These are phyloP conservation scores for Talaromyces thailandensis DNA, from an alignment of 495 filamentous ascomycete genomes.

Conservation along the genomic window DNA sequence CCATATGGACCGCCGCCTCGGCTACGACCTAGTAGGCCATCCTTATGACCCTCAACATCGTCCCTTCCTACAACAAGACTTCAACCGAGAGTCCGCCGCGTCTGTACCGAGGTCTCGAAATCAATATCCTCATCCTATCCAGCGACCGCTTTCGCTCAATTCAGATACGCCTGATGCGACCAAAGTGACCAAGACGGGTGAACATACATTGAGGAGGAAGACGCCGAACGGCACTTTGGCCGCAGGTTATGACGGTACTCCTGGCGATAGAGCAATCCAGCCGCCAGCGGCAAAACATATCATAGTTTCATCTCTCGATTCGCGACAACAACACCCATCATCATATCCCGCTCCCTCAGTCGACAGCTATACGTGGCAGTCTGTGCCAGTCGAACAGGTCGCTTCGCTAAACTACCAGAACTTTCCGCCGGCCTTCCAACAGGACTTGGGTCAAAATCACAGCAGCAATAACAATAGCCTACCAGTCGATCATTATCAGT, in stretches of 20 bases:
- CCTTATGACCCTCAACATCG: constrained; percentile 22
- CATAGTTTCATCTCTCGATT: constrained; percentile 55
- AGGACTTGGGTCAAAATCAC: constrained; percentile 16
- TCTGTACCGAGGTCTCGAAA: constrained; percentile 24
- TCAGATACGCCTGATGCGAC: constrained; percentile 13
- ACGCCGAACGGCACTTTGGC: constrained; percentile 90
- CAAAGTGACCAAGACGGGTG: constrained; percentile 27
- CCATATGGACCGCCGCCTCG: constrained; percentile 26
- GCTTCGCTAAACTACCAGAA: constrained; percentile 25
- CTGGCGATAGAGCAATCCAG: constrained; percentile 62
- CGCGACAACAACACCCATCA: constrained; percentile 21
- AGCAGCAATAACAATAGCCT: constrained; percentile 19
- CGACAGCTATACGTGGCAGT: constrained; percentile 21
- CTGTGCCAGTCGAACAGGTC: constrained; percentile 15
- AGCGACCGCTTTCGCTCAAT: constrained; percentile 26
- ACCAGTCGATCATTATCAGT: neutral
- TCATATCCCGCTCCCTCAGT: constrained; percentile 19
- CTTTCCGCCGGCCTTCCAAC: constrained; percentile 35
- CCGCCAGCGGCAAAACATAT: constrained; percentile 84
- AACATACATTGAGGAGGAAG: constrained; percentile 84
- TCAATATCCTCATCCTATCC: constrained; percentile 36
- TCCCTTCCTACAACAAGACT: constrained; percentile 18
- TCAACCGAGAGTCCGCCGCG: constrained; percentile 18
- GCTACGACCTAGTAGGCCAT: constrained; percentile 19
- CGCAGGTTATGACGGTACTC: constrained; percentile 87